Base-by-base conservation (phyloP, 306 rosid genomes). In the Cotoneaster glaucophyllus region DNA sequence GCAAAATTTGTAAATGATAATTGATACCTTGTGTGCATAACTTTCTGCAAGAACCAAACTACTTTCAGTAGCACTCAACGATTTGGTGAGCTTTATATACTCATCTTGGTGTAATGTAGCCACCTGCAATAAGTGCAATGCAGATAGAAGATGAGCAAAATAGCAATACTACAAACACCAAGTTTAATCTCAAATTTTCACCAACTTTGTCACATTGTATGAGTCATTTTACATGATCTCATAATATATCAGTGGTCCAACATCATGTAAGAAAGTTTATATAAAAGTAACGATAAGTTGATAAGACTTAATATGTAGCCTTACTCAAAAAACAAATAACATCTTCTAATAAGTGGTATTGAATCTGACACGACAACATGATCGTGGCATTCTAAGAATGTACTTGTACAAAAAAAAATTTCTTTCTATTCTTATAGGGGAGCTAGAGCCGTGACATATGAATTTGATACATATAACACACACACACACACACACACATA, bases 21-120 rank as follows among this genome's bases (percentile, higher is more conserved):
- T 26, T 14, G 18, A 18, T 65, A 88, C 96, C 88, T 81, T 82
- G 11, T 85, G 73, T 50, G 83, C 24, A 21, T 59, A 74, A 65
- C 80, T 78, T 73, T 70, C 59, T 0, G 93, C 84, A 52, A 77
- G 66, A 71, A 88, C 62, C 77, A 86, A 67, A 28, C 81, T 82
- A 32, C 53, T 73, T 22, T 77, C 71, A 0, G 54, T 32, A 67
- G 21, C 44, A 29, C 65, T 69, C 45, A 68, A 18, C 58, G 77
- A 82, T 74, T 59, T 48, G 53, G 56, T 64, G 29, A 88, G 90
- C 67, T 75, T 77, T 73, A 65, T 76, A 43, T 80, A 80, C 65
- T 87, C 88, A 43, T 77, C 83, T 50, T 69, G 80, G 43, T 70
- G 71, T 45, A 79, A 29, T 10, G 53, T 45, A 15, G 53, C 53